phyloP scores from a whole-genome alignment of 306 rosid genomes.

The Arachis stenosperma region DNA sequence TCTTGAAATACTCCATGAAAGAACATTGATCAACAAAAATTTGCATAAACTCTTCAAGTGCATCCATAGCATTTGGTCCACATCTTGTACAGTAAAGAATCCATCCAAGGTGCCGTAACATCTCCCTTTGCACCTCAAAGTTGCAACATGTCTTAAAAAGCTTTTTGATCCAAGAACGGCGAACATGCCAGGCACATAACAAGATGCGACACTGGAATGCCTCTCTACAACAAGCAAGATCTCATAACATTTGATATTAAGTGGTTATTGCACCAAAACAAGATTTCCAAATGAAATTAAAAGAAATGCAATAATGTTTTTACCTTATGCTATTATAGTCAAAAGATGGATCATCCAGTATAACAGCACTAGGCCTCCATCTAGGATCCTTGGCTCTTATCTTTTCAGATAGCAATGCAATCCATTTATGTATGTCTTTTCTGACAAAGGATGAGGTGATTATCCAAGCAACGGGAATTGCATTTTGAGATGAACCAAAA shows the following conservation, averaged over 20 bases:
- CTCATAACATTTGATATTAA: constrained; percentile 33
- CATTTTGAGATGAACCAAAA: constrained; percentile 69
- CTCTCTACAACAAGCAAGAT: constrained; percentile 62
- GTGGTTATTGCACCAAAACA: constrained; percentile 9
- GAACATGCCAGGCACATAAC: constrained; percentile 74
- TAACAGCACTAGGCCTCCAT: constrained; percentile 69
- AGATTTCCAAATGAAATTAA: constrained; percentile 15
- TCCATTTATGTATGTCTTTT: constrained; percentile 71
- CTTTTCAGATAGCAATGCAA: constrained; percentile 64
- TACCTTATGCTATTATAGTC: constrained; percentile 66
- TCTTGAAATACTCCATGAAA: constrained; percentile 74
- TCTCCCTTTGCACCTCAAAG: constrained; percentile 67
- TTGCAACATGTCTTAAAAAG: constrained; percentile 65
- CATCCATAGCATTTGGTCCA: constrained; percentile 60
- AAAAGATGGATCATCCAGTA: constrained; percentile 75
- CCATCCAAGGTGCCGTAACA: constrained; percentile 70
- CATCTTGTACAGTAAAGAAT: constrained; percentile 65
- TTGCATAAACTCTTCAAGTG: constrained; percentile 77
- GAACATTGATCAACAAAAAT: constrained; percentile 77
- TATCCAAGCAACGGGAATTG: constrained; percentile 90
- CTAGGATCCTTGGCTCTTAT: constrained; percentile 62
- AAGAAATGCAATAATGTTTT: constrained; percentile 27
- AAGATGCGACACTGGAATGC: constrained; percentile 70
- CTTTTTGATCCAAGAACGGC: constrained; percentile 67
- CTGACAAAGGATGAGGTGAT: constrained; percentile 60